A percentile compares a stretch with the other conserved stretches of the same genome.
phyloP scores from a whole-genome alignment of 129 eudicot species.

The Deinandra increscens region DNA sequence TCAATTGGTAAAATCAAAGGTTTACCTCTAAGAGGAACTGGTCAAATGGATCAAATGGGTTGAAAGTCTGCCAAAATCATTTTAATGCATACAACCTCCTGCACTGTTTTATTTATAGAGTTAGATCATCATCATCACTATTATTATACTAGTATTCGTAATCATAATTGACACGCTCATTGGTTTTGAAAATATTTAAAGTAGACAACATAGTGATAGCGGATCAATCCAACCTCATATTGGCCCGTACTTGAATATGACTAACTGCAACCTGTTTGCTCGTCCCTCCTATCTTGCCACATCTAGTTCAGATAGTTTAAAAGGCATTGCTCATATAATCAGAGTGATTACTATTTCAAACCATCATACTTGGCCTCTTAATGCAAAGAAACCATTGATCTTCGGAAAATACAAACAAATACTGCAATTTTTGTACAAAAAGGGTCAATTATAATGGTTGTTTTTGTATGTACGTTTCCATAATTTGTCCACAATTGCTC shows the following conservation, averaged over 20 bases:
- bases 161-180: neutral
- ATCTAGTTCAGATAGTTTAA: no score
- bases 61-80: neutral
- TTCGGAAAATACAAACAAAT: no score
- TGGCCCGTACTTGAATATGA: no score
- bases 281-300: no score
- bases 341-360: no score
- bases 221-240: slow-evolving; percentile 1
- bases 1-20: neutral
- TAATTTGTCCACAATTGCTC: no score
- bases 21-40: neutral
- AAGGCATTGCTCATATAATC: no score
- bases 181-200: neutral
- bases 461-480: neutral
- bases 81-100: neutral
- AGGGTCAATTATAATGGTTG: no score
- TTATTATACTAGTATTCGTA: neutral
- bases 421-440: no score
- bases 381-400: no score
- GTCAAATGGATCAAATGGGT: neutral
- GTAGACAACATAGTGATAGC: neutral
- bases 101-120: neutral
- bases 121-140: neutral
- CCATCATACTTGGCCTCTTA: no score
- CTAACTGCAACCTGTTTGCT: no score